These are phyloP conservation scores for Apophysomyces ossiformis DNA, from an alignment of 371 early-diverging fungal genomes.

Conservation along the genomic window DNA sequence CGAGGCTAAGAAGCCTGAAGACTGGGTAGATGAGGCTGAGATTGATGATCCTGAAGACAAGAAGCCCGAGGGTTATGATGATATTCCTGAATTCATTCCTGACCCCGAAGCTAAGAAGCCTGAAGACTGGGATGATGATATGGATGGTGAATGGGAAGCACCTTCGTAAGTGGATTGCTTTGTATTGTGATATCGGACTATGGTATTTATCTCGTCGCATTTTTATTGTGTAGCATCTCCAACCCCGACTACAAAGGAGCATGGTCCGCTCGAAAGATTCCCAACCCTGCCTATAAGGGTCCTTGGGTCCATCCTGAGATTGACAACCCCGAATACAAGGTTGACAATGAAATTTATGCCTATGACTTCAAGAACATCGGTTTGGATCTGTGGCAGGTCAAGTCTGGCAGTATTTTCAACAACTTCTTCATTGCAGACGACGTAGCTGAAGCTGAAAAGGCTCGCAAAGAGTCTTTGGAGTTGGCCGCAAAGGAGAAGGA, in stretches of 20 bases:
- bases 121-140: conserved; percentile 91
- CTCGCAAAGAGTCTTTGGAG: conserved; percentile 67
- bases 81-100: conserved; percentile 78
- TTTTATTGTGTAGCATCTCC: conserved; percentile 64
- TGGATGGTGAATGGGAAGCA: conserved; percentile 90
- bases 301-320: conserved; percentile 91
- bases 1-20: conserved; percentile 87
- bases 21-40: conserved; percentile 92
- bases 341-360: conserved; percentile 81
- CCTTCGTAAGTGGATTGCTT: conserved; percentile 55
- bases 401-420: conserved; percentile 90
- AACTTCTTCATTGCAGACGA: conserved; percentile 84
- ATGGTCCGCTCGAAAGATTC: conserved; percentile 81
- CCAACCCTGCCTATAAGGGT: conserved; percentile 97
- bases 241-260: conserved; percentile 92
- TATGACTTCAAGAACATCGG: conserved; percentile 86
- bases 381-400: conserved; percentile 97
- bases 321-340: conserved; percentile 91
- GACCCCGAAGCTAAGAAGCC: conserved; percentile 91
- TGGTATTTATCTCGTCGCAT: conserved; percentile 41
- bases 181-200: neutral
- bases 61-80: conserved; percentile 90
- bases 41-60: conserved; percentile 86
- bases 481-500: conserved; percentile 61
- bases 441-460: conserved; percentile 69